Percentiles rank a stretch among this genome's conserved stretches.
phyloP scores from a whole-genome alignment of 495 filamentous ascomycete species.

The Staphylotrichum longicolle region DNA sequence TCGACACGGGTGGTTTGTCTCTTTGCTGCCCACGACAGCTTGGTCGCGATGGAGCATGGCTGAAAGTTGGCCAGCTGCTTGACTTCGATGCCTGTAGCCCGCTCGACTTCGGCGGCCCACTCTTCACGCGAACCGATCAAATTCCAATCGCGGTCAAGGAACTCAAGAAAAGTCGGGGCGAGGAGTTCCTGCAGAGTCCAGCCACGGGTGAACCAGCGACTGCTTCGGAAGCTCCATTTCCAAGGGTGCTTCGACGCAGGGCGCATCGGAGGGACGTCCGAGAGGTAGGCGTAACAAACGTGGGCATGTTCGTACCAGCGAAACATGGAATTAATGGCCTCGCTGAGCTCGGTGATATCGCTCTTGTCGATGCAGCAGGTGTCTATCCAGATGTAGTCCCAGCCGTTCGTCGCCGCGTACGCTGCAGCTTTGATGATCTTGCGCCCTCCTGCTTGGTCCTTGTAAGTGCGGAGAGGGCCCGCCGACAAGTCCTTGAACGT shows the following conservation, averaged over 20 bases:
- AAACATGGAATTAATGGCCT: slow-evolving; percentile 41
- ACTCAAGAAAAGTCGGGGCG: not conserved
- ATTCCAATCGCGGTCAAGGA: slow-evolving; percentile 6
- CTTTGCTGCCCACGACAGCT: slow-evolving; percentile 10
- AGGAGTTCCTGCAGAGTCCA: slow-evolving; percentile 21
- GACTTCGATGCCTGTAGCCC: slow-evolving; percentile 1
- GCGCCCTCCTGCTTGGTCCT: slow-evolving; percentile 21
- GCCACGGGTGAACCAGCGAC: slow-evolving; percentile 17
- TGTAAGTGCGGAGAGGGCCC: too few species aligned
- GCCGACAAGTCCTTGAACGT: slow-evolving; percentile 30
- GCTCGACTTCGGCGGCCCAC: not conserved
- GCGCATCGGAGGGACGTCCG: slow-evolving; percentile 12
- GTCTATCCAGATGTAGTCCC: slow-evolving; percentile 41
- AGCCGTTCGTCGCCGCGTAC: slow-evolving; percentile 20
- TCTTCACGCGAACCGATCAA: slow-evolving; percentile 1
- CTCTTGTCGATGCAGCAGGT: slow-evolving; percentile 45
- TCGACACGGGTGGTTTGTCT: slow-evolving; percentile 10
- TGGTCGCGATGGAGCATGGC: not conserved
- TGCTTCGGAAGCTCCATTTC: not conserved
- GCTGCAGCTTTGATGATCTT: slow-evolving; percentile 26
- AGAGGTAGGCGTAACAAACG: slow-evolving; percentile 35
- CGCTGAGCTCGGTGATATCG: slow-evolving; percentile 34
- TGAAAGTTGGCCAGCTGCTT: not conserved
- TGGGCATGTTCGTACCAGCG: slow-evolving; percentile 32
- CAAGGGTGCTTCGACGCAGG: not conserved